These are phyloP conservation scores for Chlorella sorokiniana DNA, from an alignment of 139 green algal genomes.

Conservation along the genomic window DNA sequence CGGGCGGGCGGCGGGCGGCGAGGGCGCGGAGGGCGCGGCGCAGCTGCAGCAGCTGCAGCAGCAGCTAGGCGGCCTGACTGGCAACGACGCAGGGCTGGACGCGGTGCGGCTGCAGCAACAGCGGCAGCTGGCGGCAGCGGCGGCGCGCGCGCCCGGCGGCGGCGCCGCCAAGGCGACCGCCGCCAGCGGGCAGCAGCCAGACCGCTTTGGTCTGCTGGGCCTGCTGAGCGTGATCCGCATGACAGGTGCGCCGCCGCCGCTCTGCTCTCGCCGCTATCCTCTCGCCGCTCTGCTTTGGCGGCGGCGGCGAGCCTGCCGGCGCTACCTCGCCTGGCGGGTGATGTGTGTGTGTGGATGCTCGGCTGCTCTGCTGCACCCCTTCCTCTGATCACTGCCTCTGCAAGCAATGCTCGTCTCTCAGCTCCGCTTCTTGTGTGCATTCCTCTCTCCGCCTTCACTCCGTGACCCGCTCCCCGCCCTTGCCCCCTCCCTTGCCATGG, in stretches of 20 bases:
- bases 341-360: too few relatives aligned
- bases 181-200: constrained; percentile 39
- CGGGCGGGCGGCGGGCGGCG: not conserved
- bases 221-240: constrained; percentile 90
- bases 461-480: too few relatives aligned
- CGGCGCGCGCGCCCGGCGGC: not conserved
- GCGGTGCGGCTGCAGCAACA: constrained; percentile 30
- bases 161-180: not conserved
- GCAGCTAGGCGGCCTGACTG: constrained; percentile 24
- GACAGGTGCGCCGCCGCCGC: constrained; percentile 11
- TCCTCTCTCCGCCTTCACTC: too few relatives aligned
- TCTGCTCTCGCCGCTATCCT: too few relatives aligned
- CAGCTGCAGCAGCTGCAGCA: constrained; percentile 31
- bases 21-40: constrained; percentile 15
- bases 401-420: too few relatives aligned
- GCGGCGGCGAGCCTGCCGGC: too few relatives aligned
- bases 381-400: too few relatives aligned
- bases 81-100: not conserved
- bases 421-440: too few relatives aligned
- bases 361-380: too few relatives aligned
- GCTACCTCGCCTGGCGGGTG: too few relatives aligned
- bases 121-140: constrained; percentile 25
- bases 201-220: constrained; percentile 90
- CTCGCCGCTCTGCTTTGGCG: too few relatives aligned
- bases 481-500: too few relatives aligned